phyloP scores from a whole-genome alignment of 2,329 filamentous ascomycete genomes.

The Hymenoscyphus repandus region DNA sequence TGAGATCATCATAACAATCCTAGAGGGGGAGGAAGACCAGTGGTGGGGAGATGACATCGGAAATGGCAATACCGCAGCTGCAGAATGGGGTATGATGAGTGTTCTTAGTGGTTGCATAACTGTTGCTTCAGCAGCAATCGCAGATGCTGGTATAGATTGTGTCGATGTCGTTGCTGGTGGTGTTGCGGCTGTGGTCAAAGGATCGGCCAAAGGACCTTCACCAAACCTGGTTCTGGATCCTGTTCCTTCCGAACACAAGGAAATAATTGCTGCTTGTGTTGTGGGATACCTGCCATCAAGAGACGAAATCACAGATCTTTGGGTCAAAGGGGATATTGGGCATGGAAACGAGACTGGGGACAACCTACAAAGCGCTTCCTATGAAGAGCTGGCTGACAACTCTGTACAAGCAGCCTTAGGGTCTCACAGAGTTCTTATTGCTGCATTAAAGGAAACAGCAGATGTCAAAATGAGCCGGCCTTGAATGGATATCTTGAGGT shows the following conservation, averaged over 20 bases:
- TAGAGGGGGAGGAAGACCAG: conserved; percentile 85
- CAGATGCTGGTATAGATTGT: conserved; percentile 93
- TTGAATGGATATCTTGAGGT: conserved; percentile 6
- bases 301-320: conserved; percentile 91
- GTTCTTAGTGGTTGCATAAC: conserved; percentile 89
- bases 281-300: conserved; percentile 81
- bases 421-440: conserved; percentile 53
- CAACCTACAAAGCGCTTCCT: conserved; percentile 34
- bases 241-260: conserved; percentile 71
- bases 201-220: conserved; percentile 31
- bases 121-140: conserved; percentile 85
- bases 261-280: conserved; percentile 77
- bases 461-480: conserved; percentile 31
- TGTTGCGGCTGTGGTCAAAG: conserved; percentile 71
- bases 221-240: conserved; percentile 69
- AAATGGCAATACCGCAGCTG: conserved; percentile 47
- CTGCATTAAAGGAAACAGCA: conserved; percentile 54
- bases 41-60: conserved; percentile 54
- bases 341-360: conserved; percentile 33
- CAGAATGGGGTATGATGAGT: conserved; percentile 85
- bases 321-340: conserved; percentile 73
- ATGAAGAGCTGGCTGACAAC: conserved; percentile 53
- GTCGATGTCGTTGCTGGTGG: conserved; percentile 86
- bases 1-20: conserved; percentile 87
- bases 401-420: conserved; percentile 58